Base-by-base conservation (phyloP, 345 rosid species). In the Citrus trifoliata region DNA sequence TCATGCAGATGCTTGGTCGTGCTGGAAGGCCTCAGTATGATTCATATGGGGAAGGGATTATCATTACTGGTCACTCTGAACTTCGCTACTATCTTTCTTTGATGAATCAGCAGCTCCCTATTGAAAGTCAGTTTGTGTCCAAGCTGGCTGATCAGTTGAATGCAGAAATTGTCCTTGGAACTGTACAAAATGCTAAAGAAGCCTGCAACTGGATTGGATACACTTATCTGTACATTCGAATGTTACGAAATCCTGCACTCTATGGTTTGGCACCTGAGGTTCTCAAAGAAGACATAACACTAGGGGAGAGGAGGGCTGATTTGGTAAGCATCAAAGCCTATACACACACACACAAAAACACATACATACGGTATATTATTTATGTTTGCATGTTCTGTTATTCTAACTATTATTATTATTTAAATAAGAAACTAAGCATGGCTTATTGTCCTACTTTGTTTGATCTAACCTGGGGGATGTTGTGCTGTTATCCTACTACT, bases 1-100 rank as follows among this genome's bases (percentile, higher is more conserved):
- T 96, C 69, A 94, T 96, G 99, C 99, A 96, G 92, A 96, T 96
- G 97, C 89, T 96, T 84, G 99, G 99, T 78, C 98, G 99, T 87
- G 99, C 98, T 22, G 98, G 99, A 80, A 87, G 98, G 83, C 99
- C 99, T 77, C 98, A 94, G 82, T 96, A 86, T 85, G 99, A 96
- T 89, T 83, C 93, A 24, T 84, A 85, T 56, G 98, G 99, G 65
- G 98, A 94, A 88, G 99, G 99, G 65, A 96, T 96, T 78, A 93
- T 96, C 80, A 94, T 96, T 80, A 96, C 99, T 71, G 97, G 98
- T 78, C 92, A 92, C 82, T 89, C 89, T 80, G 97, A 96, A 77
- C 89, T 96, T 79, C 94, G 90, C 48, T 92, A 92, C 83, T 94
- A 96, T 77, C 93, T 96, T 10, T 96, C 99, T 63, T 88, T 96